Percentiles rank a stretch among this genome's conserved stretches.
phyloP scores from a whole-genome alignment of 768 basidiomycete genomes.

The Suillus sp. region DNA sequence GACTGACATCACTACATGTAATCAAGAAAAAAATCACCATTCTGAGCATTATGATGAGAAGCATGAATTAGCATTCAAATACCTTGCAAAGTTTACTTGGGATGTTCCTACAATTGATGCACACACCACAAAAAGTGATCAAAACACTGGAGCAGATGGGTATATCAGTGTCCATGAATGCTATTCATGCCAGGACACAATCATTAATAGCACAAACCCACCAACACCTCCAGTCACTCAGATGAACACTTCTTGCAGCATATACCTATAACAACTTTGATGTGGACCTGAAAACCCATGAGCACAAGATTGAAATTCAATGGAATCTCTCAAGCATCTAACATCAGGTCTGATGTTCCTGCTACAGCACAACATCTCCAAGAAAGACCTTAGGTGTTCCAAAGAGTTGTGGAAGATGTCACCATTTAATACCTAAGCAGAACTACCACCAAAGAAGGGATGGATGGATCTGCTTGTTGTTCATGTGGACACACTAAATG shows the following conservation, averaged over 20 bases:
- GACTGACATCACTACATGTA: neutral
- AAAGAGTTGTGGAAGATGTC: conserved; percentile 37
- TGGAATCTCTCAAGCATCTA: neutral
- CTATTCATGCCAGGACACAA: conserved; percentile 20
- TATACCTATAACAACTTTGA: conserved; percentile 49
- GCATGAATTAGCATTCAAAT: conserved; percentile 34
- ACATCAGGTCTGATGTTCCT: conserved; percentile 15
- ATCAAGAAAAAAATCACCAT: conserved; percentile 18
- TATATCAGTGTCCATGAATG: conserved; percentile 22
- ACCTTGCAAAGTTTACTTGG: conserved; percentile 28
- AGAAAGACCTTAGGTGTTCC: conserved; percentile 34
- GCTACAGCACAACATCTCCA: conserved; percentile 23
- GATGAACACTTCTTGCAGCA: neutral
- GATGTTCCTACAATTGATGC: conserved; percentile 31
- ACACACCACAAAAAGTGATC: conserved; percentile 30
- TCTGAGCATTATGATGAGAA: conserved; percentile 23
- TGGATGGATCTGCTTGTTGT: conserved; percentile 13
- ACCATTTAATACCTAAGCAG: conserved; percentile 23
- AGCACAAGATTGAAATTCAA: conserved; percentile 35
- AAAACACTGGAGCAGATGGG: conserved; percentile 30
- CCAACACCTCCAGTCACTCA: neutral
- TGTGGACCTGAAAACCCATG: conserved; percentile 34
- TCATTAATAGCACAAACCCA: conserved; percentile 23
- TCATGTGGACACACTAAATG: conserved; percentile 20
- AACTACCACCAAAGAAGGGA: conserved; percentile 5